A percentile compares a stretch with the other conserved stretches of the same genome.
Conservation (phyloP, 2,329 filamentous ascomycete species). For the Alternaria sp. region DNA sequence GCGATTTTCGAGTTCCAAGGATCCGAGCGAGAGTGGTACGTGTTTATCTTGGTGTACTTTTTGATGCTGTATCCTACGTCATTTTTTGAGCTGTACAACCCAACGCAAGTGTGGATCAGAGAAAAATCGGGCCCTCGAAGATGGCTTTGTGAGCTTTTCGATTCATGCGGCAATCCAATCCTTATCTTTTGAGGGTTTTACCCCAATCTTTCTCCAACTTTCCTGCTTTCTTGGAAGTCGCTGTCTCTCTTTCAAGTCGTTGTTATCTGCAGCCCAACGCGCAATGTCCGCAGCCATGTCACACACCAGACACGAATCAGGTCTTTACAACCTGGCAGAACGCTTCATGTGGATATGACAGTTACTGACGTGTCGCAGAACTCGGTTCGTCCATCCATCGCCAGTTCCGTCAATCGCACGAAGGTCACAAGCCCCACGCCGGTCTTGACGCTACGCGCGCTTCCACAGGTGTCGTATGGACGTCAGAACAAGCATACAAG, state of each 20-base stretch:
- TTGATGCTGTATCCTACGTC: slow-evolving; percentile 13
- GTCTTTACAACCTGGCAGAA: slow-evolving; percentile 5
- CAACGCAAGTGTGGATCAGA: slow-evolving; percentile 7
- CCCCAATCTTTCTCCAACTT: not conserved
- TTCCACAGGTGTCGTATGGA: slow-evolving; percentile 95
- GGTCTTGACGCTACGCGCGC: slow-evolving; percentile 88
- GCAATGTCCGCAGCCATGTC: slow-evolving; percentile 3
- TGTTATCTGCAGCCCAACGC: not conserved
- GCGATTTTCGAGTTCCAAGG: slow-evolving; percentile 49
- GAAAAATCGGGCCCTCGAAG: not conserved
- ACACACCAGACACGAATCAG: slow-evolving; percentile 16
- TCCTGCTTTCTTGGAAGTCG: not conserved
- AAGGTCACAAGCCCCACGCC: slow-evolving; percentile 89
- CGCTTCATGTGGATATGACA: not conserved
- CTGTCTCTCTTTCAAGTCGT: not conserved
- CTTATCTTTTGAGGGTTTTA: not conserved
- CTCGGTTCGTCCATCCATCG: slow-evolving; percentile 83
- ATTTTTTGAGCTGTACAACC: slow-evolving; percentile 16
- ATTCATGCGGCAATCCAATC: not conserved
- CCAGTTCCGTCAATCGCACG: slow-evolving; percentile 88
- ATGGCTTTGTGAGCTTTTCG: not conserved
- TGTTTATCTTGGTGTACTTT: slow-evolving; percentile 13
- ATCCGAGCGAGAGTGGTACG: slow-evolving; percentile 50
- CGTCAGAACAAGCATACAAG: slow-evolving; percentile 84
- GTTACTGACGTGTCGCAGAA: slow-evolving; percentile 62